Base-by-base conservation (phyloP, 495 filamentous ascomycete species). In the Penicillium desertorum region DNA sequence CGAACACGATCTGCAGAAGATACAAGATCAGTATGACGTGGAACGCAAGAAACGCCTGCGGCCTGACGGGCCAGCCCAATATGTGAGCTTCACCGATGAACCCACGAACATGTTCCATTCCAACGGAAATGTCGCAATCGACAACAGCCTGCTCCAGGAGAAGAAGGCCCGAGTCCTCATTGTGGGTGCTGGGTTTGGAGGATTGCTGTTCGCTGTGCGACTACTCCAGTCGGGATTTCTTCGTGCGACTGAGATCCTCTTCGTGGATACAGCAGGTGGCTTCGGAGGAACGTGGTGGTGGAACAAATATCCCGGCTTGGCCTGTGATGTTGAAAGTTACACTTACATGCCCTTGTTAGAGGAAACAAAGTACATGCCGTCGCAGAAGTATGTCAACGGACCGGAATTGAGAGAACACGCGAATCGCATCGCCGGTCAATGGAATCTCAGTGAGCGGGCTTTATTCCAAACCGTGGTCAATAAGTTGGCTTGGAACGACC, bases 341-440 rank as follows among this genome's bases (percentile, higher is more conserved):
- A 58, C 57, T 7, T 75, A 75, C 43, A 60, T 87, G 67, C 83
- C 84, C 0, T 61, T 83, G 12, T 67, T 86, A n/a, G 83, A 86
- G 41, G 83, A 86, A 62, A 86, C 76, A 4, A 81, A 77, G 0
- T 85, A 81, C 57, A 69, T 83, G 51, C 83, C 83, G 0, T 73
- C 63, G 22, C 67, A 73, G 16, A 57, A 62, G 45, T 75, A 76
- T 44, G 54, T 57, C 1, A 34, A 29, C 0, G 67, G 69, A 0
- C 16, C 48, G 2, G 72, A 75, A 51, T 50, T 75, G 19, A 49
- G 9, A 19, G 51, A 49, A 11, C 56, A 76, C 51, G 60, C 65
- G 5, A 45, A 71, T 16, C 56, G 36, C 1, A 60, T 76, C 32
- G 69, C 60, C 39, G 9, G 41, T 16, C 63, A 78, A 53, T 87